Evolutionary conservation across 1,284 basidiomycete genomes (phyloP), one percentile per base, ranked within the genome.

Genomic region (Rhodotorula sp.): DNA sequence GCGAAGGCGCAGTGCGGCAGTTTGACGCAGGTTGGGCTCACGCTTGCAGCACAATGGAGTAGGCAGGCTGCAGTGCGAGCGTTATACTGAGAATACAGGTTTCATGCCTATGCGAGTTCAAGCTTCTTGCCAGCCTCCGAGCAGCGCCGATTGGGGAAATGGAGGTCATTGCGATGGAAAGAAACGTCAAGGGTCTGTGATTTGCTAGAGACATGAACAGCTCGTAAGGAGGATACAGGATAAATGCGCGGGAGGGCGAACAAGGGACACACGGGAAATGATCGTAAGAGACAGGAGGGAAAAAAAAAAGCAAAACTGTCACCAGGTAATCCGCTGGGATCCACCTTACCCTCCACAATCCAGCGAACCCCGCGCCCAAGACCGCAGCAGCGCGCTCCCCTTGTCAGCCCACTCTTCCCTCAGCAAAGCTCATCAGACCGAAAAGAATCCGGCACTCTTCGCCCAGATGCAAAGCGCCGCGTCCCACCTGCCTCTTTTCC

Each of bases 1-100:
- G 72, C 18, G 52, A 62, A 31, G 68, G 43, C 4, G 56, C 58
- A 16, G 60, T 60, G 18, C n/a, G 61, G 57, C 31, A 48, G 52
- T 73, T 74, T 38, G 68, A 76, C 4, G 43, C 38, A 47, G 14
- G 5, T 38, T 76, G 74, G 74, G 61, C 64, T 45, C 50, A 49
- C 28, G 66, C 62, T 1, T 72, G 69, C 52, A 60, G 67, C 48
- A 48, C n/a, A 38, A 60, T 68, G 52, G 58, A 70, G 62, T 21
- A 62, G 62, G 67, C 61, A 50, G 19, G 18, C 15, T 50, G 21
- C 49, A 23, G 21, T 50, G 19, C 8, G n/a, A 10, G 8, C n/a
- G 19, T 19, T 34, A 34, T 34, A 7, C 34, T 34, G 34, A 34
- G 34, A 38, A 38, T 38, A 38, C 12, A 38, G 38, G 7, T 10